Conservation (phyloP, 1,284 basidiomycete species). For the Cryptococcus sp. region DNA sequence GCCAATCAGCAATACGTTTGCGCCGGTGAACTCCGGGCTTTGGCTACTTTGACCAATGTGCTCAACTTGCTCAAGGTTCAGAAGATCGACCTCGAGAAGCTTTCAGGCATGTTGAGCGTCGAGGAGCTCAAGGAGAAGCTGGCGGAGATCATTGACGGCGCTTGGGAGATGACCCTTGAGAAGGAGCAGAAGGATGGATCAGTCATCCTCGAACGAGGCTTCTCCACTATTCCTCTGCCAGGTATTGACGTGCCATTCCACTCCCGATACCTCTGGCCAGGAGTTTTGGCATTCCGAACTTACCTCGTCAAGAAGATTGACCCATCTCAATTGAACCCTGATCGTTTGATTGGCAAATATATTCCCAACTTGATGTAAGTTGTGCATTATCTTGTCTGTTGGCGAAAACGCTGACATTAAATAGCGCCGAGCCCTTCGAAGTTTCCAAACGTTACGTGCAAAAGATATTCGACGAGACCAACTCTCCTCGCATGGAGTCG, state of each 20-base stretch:
- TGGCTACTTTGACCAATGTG: slow-evolving; percentile 93
- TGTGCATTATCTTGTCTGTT: neutral
- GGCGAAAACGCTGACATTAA: slow-evolving; percentile 6
- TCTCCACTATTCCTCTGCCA: slow-evolving; percentile 91
- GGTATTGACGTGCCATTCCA: slow-evolving; percentile 99
- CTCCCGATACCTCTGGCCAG: slow-evolving; percentile 94
- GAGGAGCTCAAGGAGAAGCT: slow-evolving; percentile 60
- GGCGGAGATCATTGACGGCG: slow-evolving; percentile 85
- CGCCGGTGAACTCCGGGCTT: slow-evolving; percentile 88
- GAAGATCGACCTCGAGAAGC: slow-evolving; percentile 94
- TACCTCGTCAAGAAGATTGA: slow-evolving; percentile 99
- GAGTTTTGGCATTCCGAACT: slow-evolving; percentile 74
- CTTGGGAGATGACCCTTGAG: slow-evolving; percentile 69
- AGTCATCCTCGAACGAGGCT: slow-evolving; percentile 93
- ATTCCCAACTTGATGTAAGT: slow-evolving; percentile 85
- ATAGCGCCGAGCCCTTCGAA: slow-evolving; percentile 81
- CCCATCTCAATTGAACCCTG: slow-evolving; percentile 81
- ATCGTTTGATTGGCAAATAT: slow-evolving; percentile 89
- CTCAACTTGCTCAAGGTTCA: slow-evolving; percentile 95
- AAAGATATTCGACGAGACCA: slow-evolving; percentile 91
- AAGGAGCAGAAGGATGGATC: slow-evolving; percentile 77
- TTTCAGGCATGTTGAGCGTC: slow-evolving; percentile 55
- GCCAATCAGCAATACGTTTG: slow-evolving; percentile 83
- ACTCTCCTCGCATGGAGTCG: slow-evolving; percentile 88
- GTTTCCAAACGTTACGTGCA: slow-evolving; percentile 88